phyloP scores from a whole-genome alignment of 306 rosid species.

The Citrullus mucosospermus region DNA sequence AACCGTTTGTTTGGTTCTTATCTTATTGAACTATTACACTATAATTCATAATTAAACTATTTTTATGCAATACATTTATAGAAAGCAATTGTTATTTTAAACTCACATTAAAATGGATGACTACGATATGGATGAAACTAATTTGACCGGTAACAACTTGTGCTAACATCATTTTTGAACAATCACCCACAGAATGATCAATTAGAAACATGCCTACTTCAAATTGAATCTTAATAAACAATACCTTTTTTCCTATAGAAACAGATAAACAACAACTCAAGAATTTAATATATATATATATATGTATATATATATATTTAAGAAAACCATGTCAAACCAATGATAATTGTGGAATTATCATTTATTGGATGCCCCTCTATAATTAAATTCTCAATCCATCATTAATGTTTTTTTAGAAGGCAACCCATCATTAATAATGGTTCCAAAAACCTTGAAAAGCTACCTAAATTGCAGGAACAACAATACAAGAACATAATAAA shows the following conservation, averaged over 20 bases:
- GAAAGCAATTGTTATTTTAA: background rate
- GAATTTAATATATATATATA: background rate
- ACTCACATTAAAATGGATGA: too few relatives aligned
- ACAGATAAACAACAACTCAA: background rate
- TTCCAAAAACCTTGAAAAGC: background rate
- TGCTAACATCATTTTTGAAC: background rate
- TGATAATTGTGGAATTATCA: background rate
- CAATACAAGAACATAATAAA: background rate
- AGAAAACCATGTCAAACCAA: background rate
- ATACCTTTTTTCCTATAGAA: background rate
- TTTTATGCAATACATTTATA: background rate
- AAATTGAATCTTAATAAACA: background rate
- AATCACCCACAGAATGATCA: background rate
- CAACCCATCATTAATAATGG: background rate
- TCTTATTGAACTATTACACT: background rate
- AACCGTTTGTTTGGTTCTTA: background rate
- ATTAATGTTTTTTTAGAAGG: too few relatives aligned
- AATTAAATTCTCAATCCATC: background rate
- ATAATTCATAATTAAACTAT: background rate
- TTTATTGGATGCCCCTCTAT: background rate
- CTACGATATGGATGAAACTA: background rate
- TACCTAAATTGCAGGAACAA: background rate
- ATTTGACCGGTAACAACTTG: background rate
- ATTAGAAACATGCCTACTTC: background rate
- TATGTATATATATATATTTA: too few relatives aligned